phyloP scores from a whole-genome alignment of 352 stramenopile species.

The Phytopythium vexans region DNA sequence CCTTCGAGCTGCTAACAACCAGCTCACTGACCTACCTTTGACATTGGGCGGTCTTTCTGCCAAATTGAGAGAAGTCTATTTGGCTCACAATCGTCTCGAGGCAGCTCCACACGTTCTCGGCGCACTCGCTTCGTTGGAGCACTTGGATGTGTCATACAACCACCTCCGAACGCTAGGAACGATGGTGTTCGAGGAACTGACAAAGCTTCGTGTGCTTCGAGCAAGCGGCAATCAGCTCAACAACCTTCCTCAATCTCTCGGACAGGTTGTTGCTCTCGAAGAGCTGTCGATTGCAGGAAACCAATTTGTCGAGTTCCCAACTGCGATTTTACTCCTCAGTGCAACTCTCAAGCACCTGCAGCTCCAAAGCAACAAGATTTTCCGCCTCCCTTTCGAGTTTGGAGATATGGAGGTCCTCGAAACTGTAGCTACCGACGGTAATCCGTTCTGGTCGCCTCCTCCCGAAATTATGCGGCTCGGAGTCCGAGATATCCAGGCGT shows the following conservation, averaged over 20 bases:
- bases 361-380: slow-evolving; percentile 75
- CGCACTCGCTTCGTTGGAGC: slow-evolving; percentile 23
- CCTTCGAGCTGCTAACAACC: slow-evolving; percentile 50
- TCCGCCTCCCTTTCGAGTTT: slow-evolving; percentile 55
- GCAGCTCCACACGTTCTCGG: slow-evolving; percentile 24
- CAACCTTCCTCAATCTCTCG: slow-evolving; percentile 40
- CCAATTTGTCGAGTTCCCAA: slow-evolving; percentile 39
- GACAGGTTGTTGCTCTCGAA: slow-evolving; percentile 22
- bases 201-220: slow-evolving; percentile 30
- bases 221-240: slow-evolving; percentile 49
- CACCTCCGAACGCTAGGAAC: slow-evolving; percentile 39
- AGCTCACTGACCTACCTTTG: slow-evolving; percentile 28
- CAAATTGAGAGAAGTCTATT: slow-evolving; percentile 28
- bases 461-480: slow-evolving; percentile 59
- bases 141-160: slow-evolving; percentile 72
- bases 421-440: slow-evolving; percentile 59
- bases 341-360: slow-evolving; percentile 36
- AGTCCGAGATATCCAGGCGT: slow-evolving; percentile 41
- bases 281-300: slow-evolving; percentile 67
- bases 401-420: slow-evolving; percentile 37
- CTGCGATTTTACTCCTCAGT: slow-evolving; percentile 35
- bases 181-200: slow-evolving; percentile 38
- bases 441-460: slow-evolving; percentile 69
- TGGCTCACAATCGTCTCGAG: slow-evolving; percentile 56
- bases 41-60: slow-evolving; percentile 27